phyloP scores from a whole-genome alignment of 495 filamentous ascomycete genomes.

The Hamigera avellanea region DNA sequence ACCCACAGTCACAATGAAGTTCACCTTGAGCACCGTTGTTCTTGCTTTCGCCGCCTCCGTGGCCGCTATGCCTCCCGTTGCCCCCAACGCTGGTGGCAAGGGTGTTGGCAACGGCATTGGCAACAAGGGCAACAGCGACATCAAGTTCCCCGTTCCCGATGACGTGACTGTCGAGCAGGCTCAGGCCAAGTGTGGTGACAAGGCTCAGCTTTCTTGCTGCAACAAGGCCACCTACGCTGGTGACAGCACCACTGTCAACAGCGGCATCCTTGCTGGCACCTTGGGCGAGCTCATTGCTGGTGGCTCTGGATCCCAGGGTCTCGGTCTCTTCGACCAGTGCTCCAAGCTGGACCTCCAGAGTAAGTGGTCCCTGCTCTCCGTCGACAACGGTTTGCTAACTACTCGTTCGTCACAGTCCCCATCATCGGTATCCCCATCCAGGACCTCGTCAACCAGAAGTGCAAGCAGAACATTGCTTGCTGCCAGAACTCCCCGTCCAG shows the following conservation, averaged over 20 bases:
- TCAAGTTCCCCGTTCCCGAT: slow-evolving; percentile 23
- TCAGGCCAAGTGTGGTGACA: slow-evolving; percentile 34
- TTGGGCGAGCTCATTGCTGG: slow-evolving; percentile 19
- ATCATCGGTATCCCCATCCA: slow-evolving; percentile 16
- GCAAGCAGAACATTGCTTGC: slow-evolving; percentile 41
- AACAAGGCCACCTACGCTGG: slow-evolving; percentile 36
- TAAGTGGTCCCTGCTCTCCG: slow-evolving; percentile 1
- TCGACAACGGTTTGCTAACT: too few species aligned
- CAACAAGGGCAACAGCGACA: slow-evolving; percentile 20
- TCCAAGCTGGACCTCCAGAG: slow-evolving; percentile 19
- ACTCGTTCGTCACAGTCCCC: too few species aligned
- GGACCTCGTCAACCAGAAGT: slow-evolving; percentile 33
- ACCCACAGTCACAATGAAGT: slow-evolving; percentile 29
- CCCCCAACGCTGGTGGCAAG: slow-evolving; percentile 2
- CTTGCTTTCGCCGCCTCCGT: slow-evolving; percentile 20
- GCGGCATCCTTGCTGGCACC: slow-evolving; percentile 18
- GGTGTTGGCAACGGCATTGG: slow-evolving; percentile 10
- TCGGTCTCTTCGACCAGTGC: slow-evolving; percentile 29
- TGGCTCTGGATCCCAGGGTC: slow-evolving; percentile 20
- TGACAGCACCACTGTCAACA: slow-evolving; percentile 20
- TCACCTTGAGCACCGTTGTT: slow-evolving; percentile 17
- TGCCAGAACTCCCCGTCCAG: slow-evolving; percentile 32
- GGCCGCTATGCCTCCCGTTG: slow-evolving; percentile 13
- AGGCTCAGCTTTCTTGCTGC: slow-evolving; percentile 36
- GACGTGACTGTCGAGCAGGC: slow-evolving; percentile 37